These are phyloP conservation scores for Nannochloropsis salina DNA, from an alignment of 108 stramenopile species.

Conservation along the genomic window DNA sequence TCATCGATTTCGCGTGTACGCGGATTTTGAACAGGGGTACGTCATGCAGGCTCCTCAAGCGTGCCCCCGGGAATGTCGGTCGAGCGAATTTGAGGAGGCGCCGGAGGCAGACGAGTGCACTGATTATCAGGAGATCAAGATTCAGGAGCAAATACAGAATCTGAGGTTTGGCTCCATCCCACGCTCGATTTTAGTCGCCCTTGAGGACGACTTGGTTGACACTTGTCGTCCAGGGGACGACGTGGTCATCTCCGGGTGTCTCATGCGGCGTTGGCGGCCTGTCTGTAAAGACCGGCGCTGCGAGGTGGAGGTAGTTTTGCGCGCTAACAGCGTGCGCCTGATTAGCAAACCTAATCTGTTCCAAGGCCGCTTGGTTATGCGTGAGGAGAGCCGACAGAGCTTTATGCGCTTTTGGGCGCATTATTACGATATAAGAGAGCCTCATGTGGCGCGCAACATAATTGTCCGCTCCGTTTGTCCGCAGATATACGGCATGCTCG, in stretches of 20 bases:
- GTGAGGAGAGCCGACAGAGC: conserved; percentile 68
- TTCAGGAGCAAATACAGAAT: conserved; percentile 80
- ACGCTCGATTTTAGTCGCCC: conserved; percentile 69
- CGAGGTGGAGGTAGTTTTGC: conserved; percentile 74
- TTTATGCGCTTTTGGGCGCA: conserved; percentile 74
- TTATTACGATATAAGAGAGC: conserved; percentile 41
- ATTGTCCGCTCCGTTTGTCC: conserved; percentile 88
- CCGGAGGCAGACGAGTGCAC: conserved; percentile 50
- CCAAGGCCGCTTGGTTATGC: not conserved
- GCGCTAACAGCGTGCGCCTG: conserved; percentile 68
- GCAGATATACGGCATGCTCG: conserved; percentile 83
- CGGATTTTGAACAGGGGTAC: conserved; percentile 83
- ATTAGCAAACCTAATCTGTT: not conserved
- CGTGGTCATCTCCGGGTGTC: conserved; percentile 55
- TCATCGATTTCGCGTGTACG: conserved; percentile 62
- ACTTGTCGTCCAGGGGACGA: conserved; percentile 92
- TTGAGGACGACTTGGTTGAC: conserved; percentile 90
- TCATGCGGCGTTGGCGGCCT: conserved; percentile 78
- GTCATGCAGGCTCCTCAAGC: conserved; percentile 64
- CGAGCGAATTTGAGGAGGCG: conserved; percentile 35
- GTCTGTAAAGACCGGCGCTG: conserved; percentile 59
- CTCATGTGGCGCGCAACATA: conserved; percentile 78
- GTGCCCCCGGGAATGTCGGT: conserved; percentile 54
- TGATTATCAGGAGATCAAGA: conserved; percentile 96
- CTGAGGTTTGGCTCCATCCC: conserved; percentile 78